Conservation (phyloP, 192 early-diverging fungal species). For the Geranomyces variabilis region DNA sequence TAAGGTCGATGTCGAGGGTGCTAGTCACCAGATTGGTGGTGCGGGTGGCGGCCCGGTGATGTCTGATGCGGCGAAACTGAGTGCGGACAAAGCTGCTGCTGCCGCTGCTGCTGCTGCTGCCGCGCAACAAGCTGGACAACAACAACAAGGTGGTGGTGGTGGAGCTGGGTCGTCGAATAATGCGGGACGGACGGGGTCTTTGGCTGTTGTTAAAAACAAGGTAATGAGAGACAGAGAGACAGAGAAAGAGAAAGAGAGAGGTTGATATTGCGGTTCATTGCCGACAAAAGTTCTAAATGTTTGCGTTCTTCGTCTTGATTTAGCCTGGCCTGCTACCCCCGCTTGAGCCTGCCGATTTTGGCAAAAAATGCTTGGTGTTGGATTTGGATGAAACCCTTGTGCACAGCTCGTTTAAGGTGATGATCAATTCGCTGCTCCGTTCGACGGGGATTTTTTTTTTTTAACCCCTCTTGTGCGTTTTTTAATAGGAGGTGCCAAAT, state of each 20-base stretch:
- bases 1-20: conserved; percentile 10
- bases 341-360: conserved; percentile 65
- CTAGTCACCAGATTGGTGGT: too few species aligned
- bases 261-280: too few species aligned
- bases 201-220: too few species aligned
- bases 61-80: not conserved
- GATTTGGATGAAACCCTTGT: conserved; percentile 98
- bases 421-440: not conserved
- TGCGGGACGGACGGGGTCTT: too few species aligned
- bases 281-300: too few species aligned
- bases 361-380: conserved; percentile 91
- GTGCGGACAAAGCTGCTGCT: not conserved
- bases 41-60: too few species aligned
- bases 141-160: too few species aligned
- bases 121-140: not conserved
- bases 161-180: too few species aligned
- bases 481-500: conserved; percentile 59
- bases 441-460: too few species aligned
- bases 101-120: not conserved
- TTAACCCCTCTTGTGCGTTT: not conserved
- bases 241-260: too few species aligned
- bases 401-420: conserved; percentile 89
- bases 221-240: too few species aligned
- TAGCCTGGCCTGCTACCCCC: conserved; percentile 39
- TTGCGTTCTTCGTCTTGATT: too few species aligned